phyloP scores from a whole-genome alignment of 257 asterid genomes.

The Ilex aquifolium region DNA sequence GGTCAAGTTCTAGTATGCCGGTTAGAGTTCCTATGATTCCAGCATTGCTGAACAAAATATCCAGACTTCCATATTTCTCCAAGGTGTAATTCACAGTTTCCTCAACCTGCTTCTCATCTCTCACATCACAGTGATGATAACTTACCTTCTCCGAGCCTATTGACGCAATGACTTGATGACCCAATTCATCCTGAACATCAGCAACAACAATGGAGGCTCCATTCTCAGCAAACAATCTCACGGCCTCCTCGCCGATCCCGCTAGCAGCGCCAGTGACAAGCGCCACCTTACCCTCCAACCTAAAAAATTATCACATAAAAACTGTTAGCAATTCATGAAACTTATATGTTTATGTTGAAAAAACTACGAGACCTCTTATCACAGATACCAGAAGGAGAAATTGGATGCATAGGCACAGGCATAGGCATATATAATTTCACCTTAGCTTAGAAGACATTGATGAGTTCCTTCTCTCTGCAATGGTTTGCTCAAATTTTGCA shows the following conservation, averaged over 20 bases:
- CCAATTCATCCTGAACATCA: slow-evolving; percentile 57
- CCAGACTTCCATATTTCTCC: slow-evolving; percentile 31
- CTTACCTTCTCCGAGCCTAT: slow-evolving; percentile 32
- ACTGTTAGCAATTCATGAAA: neutral
- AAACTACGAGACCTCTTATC: neutral
- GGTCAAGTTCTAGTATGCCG: slow-evolving; percentile 43
- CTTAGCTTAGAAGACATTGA: slow-evolving; percentile 4
- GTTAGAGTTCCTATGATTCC: slow-evolving; percentile 35
- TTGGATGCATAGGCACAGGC: neutral
- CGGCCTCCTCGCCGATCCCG: slow-evolving; percentile 64
- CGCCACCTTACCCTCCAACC: slow-evolving; percentile 70
- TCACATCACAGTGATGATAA: slow-evolving; percentile 53
- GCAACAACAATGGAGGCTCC: slow-evolving; percentile 57
- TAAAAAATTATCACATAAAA: neutral
- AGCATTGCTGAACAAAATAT: slow-evolving; percentile 62
- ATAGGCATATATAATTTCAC: neutral
- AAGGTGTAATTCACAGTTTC: slow-evolving; percentile 35
- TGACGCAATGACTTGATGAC: slow-evolving; percentile 17
- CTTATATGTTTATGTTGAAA: neutral
- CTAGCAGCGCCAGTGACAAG: slow-evolving; percentile 73
- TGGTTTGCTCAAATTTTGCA: neutral
- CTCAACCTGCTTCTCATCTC: slow-evolving; percentile 50
- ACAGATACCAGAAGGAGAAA: neutral
- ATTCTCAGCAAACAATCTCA: slow-evolving; percentile 37
- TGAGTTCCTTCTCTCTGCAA: neutral